phyloP scores from a whole-genome alignment of 2,329 filamentous ascomycete species.

The Colletotrichum higginsianum region DNA sequence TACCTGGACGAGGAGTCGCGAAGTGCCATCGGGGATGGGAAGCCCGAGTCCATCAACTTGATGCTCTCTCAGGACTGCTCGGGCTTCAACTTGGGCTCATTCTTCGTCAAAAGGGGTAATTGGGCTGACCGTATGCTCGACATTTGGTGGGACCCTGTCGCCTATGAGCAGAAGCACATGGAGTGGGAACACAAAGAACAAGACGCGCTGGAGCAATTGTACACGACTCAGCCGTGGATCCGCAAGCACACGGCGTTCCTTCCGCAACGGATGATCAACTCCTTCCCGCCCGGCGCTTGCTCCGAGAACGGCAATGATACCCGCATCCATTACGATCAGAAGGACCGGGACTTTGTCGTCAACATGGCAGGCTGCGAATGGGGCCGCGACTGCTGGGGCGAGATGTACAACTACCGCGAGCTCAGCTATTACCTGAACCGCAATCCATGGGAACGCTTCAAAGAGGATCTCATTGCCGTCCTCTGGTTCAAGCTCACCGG shows the following conservation, averaged over 20 bases:
- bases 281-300: constrained; percentile 92
- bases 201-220: constrained; percentile 93
- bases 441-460: constrained; percentile 83
- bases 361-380: constrained; percentile 99
- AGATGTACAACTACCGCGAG: constrained; percentile 96
- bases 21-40: constrained; percentile 83
- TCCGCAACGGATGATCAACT: constrained; percentile 92
- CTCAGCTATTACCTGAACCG: constrained; percentile 92
- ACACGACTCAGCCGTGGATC: constrained; percentile 92
- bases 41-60: constrained; percentile 85
- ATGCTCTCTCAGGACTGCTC: constrained; percentile 93
- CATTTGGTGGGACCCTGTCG: constrained; percentile 98
- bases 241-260: constrained; percentile 90
- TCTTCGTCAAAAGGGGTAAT: constrained; percentile 87
- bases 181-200: constrained; percentile 99
- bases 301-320: constrained; percentile 82
- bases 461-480: constrained; percentile 74
- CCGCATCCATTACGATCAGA: constrained; percentile 86
- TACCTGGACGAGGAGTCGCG: constrained; percentile 84
- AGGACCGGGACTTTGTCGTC: constrained; percentile 91
- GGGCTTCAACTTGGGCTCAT: constrained; percentile 96
- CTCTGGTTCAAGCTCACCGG: constrained; percentile 77
- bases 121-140: constrained; percentile 96
- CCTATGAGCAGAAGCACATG: constrained; percentile 99
- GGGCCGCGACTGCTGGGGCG: constrained; percentile 96